Evolutionary conservation across 2,329 filamentous ascomycete species (phyloP).

Genomic region (Myriosclerotinia duriaeana): DNA sequence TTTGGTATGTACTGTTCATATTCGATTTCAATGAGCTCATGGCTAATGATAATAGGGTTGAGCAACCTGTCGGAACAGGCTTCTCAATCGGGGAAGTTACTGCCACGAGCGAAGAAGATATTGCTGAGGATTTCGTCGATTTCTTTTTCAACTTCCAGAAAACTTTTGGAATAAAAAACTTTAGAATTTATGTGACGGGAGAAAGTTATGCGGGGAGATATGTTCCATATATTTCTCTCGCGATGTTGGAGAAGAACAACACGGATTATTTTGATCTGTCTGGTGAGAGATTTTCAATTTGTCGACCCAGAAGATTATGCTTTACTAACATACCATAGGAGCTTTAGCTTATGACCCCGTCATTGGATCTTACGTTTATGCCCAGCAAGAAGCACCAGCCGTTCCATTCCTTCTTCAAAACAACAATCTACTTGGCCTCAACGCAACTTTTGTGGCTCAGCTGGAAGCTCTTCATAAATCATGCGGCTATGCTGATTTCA

Average conservation of each 20-base stretch:
- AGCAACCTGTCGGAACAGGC: conserved; percentile 47
- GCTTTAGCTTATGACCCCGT: conserved; percentile 34
- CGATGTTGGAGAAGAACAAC: conserved; percentile 51
- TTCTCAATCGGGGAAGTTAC: conserved; percentile 32
- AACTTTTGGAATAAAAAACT: conserved; percentile 53
- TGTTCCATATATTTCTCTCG: conserved; percentile 56
- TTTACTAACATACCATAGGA: conserved; percentile 3
- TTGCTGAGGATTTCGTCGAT: conserved; percentile 48
- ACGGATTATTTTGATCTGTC: conserved; percentile 52
- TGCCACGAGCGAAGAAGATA: conserved; percentile 47
- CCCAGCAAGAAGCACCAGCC: conserved; percentile 40
- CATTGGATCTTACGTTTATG: conserved; percentile 27
- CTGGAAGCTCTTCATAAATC: conserved; percentile 45
- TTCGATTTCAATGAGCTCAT: conserved; percentile 30
- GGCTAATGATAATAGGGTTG: conserved; percentile 49
- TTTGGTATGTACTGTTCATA: conserved; percentile 31
- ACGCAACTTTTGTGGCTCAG: conserved; percentile 45
- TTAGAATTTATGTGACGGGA: conserved; percentile 55
- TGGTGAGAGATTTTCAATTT: conserved; percentile 30
- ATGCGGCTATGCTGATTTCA: conserved; percentile 49
- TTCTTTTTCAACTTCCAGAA: conserved; percentile 57
- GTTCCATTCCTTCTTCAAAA: conserved; percentile 46
- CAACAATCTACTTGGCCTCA: conserved; percentile 47
- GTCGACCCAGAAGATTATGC: neutral
- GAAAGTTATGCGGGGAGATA: conserved; percentile 56